Conservation (phyloP, 148 eudicot genomes). For the Rhododendron ovatum region DNA sequence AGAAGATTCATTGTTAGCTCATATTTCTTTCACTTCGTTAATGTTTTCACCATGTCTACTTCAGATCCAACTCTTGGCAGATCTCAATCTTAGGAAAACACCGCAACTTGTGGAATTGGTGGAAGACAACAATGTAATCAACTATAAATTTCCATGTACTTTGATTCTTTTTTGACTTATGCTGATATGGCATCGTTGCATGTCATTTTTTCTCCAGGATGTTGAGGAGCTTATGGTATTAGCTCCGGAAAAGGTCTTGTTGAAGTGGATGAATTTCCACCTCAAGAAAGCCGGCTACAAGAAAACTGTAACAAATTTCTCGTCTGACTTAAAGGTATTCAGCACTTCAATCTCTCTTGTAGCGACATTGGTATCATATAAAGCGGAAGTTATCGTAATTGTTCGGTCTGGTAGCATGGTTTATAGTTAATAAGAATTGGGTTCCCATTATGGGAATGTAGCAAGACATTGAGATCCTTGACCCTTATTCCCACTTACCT, state of each 20-base stretch:
- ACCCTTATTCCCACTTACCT: background rate
- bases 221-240: slow-evolving; percentile 88
- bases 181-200: slow-evolving; percentile 10
- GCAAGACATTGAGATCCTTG: background rate
- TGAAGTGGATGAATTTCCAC: slow-evolving; percentile 99
- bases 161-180: background rate
- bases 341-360: background rate
- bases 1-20: background rate
- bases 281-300: slow-evolving; percentile 83
- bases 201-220: slow-evolving; percentile 47
- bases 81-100: slow-evolving; percentile 90
- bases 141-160: background rate
- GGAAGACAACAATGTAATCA: slow-evolving; percentile 67
- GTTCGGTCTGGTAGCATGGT: background rate
- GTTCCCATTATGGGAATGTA: background rate
- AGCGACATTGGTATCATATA: background rate
- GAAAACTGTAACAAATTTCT: slow-evolving; percentile 70
- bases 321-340: slow-evolving; percentile 87
- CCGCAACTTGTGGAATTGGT: slow-evolving; percentile 90
- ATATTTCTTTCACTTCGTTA: background rate
- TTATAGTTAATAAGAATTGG: background rate
- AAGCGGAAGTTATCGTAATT: background rate
- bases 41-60: slow-evolving; percentile 9
- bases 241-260: slow-evolving; percentile 85
- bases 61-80: slow-evolving; percentile 90